Evolutionary conservation across 164 flowering plant species (phyloP), one percentile per base, ranked within the genome.

Genomic region (Umbellularia californica): DNA sequence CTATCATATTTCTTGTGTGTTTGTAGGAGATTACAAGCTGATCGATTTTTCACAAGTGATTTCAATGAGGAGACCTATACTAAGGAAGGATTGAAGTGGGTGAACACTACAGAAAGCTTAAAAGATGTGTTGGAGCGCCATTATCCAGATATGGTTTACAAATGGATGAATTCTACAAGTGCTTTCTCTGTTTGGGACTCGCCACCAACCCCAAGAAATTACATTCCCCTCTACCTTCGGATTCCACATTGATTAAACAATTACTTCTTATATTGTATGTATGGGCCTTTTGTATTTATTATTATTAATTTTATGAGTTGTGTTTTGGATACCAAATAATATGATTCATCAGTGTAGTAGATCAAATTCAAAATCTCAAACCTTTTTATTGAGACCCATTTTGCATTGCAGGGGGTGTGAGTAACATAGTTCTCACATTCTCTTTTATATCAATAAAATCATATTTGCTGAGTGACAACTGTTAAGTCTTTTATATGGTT

Each of bases 101-200:
- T 85, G 52, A 83, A 85, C 83, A 79, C 65, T 1, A 85, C 88
- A 1, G 88, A 85, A 77, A 83, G 75, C 68, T 50, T 85, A 52
- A 82, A 65, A 70, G 88, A 83, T 72, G 88, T 85, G 3, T 7
- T 85, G 0, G 67, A 79, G 2, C 73, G 88, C 28, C 86, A 85
- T 65, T 82, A 79, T 50, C 86, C 84, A 0, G 74, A 83, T 4
- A 80, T 83, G 77, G 28, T 77, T 17, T 13, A 71, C 19, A 80
- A 74, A 73, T 83, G 85, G 86, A 77, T 85, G 78, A 85, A 78
- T 33, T 79, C 82, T 11, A 24, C 72, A 14, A 85, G 88, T 72
- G 88, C 84, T 10, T 85, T 85, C 76, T 80, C 88, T 1, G 86
- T 85, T 0, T 85, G 88, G 88, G 82, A 80, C 41, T 67, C 85